Conservation (phyloP, 108 stramenopile species). For the Fragilaria crotonensis region DNA sequence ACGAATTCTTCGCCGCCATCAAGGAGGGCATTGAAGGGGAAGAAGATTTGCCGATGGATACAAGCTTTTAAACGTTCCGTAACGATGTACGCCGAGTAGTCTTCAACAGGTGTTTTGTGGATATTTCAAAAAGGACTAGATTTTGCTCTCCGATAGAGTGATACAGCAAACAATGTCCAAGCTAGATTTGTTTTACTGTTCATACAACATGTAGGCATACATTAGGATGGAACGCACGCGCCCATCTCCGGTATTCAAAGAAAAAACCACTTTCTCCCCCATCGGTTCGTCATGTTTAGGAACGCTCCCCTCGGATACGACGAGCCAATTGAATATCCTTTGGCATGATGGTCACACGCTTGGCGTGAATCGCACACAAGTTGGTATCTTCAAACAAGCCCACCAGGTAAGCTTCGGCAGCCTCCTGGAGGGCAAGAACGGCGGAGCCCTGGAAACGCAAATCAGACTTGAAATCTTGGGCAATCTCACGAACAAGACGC, state of each 20-base stretch:
- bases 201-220: no score
- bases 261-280: no score
- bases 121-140: no score
- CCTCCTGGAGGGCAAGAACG: slow-evolving; percentile 90
- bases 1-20: slow-evolving; percentile 32
- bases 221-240: no score
- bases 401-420: slow-evolving; percentile 81
- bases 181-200: no score
- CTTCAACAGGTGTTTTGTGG: no score
- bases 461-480: slow-evolving; percentile 84
- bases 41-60: not conserved
- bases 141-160: no score
- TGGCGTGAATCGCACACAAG: slow-evolving; percentile 92
- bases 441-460: slow-evolving; percentile 91
- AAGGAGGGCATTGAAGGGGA: slow-evolving; percentile 22
- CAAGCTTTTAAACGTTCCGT: no score
- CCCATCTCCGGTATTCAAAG: no score
- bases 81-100: no score
- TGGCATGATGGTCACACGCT: slow-evolving; percentile 92
- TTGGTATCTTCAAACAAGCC: slow-evolving; percentile 91
- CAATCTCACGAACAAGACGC: slow-evolving; percentile 82
- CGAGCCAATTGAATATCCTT: slow-evolving; percentile 58
- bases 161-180: no score
- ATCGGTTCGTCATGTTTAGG: no score
- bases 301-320: slow-evolving; percentile 11